These are phyloP conservation scores for Fragilariopsis cylindrus DNA, from an alignment of 108 stramenopile species.

Conservation along the genomic window DNA sequence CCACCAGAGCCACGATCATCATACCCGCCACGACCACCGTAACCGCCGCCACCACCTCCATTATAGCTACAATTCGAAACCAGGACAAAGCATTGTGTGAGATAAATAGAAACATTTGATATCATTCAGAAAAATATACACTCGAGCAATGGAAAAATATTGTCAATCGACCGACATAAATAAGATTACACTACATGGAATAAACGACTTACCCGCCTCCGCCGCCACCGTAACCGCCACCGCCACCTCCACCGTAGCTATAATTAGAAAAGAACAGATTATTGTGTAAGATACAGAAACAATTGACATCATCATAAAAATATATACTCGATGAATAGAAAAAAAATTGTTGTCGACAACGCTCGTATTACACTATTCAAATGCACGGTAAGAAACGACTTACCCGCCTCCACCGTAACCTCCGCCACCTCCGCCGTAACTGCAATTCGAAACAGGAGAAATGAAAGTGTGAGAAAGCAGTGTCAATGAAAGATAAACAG, in stretches of 20 bases:
- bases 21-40: slow-evolving; percentile 32
- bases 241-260: slow-evolving; percentile 34
- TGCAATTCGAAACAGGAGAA: background rate
- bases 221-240: slow-evolving; percentile 51
- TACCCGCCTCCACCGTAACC: slow-evolving; percentile 20
- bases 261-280: too few species aligned
- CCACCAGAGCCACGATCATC: slow-evolving; percentile 22
- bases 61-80: background rate
- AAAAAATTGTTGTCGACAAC: too few species aligned
- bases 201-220: background rate
- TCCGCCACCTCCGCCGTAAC: slow-evolving; percentile 40
- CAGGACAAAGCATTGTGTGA: background rate
- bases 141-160: background rate
- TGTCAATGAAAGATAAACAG: background rate
- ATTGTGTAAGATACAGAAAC: too few species aligned
- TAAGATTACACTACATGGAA: too few species aligned
- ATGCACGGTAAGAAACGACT: background rate
- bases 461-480: background rate
- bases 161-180: too few species aligned
- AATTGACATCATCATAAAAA: too few species aligned
- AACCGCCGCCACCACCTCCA: background rate
- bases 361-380: too few species aligned
- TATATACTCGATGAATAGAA: too few species aligned
- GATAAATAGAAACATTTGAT: background rate
- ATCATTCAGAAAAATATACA: background rate